Conservation (phyloP, 2,329 filamentous ascomycete species). For the Cytospora mali region DNA sequence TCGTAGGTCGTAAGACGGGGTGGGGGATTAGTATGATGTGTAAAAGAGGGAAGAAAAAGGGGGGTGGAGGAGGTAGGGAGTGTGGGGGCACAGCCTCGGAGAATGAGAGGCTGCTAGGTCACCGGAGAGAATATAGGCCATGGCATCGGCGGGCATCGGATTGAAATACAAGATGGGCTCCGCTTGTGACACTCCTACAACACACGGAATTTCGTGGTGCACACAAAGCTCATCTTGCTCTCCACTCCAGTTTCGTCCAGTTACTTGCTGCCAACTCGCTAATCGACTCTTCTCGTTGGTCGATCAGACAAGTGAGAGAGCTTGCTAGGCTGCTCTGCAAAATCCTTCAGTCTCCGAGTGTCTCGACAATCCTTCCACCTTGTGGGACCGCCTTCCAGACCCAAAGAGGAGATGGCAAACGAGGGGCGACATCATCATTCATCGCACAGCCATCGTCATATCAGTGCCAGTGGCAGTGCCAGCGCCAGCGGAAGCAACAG, state of each 20-base stretch:
- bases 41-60: neutral
- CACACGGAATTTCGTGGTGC: neutral
- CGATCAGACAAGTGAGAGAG: conserved; percentile 9
- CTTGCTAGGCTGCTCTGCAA: neutral
- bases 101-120: neutral
- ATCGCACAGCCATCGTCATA: neutral
- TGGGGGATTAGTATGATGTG: neutral
- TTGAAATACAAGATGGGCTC: neutral
- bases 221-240: conserved; percentile 6
- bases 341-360: conserved; percentile 3
- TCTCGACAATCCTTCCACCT: neutral
- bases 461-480: neutral
- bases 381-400: neutral
- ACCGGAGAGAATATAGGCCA: neutral
- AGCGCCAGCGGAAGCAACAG: neutral
- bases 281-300: conserved; percentile 19
- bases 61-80: neutral
- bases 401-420: conserved; percentile 20
- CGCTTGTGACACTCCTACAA: neutral
- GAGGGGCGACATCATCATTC: conserved; percentile 12
- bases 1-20: neutral
- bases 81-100: neutral
- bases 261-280: conserved; percentile 12
- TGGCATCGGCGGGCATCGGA: neutral
- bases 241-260: conserved; percentile 6